These are phyloP conservation scores for Drechslera avenae DNA, from an alignment of 2,329 filamentous ascomycete species.

Conservation along the genomic window DNA sequence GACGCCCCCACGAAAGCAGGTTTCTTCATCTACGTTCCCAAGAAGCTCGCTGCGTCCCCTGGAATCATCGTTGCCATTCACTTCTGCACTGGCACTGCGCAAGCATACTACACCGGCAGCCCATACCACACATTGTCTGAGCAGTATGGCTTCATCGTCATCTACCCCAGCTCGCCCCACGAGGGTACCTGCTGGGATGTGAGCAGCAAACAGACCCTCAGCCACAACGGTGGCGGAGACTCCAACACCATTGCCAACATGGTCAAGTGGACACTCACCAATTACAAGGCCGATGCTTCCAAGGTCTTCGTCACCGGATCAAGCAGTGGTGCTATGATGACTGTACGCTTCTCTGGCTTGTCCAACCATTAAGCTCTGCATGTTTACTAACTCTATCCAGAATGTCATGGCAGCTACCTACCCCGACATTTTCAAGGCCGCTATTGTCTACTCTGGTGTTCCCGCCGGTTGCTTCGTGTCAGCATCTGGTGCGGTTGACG, in stretches of 20 bases:
- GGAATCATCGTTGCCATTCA: slow-evolving; percentile 61
- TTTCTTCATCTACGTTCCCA: slow-evolving; percentile 60
- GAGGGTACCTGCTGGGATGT: slow-evolving; percentile 65
- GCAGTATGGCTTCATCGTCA: slow-evolving; percentile 64
- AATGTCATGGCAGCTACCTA: slow-evolving; percentile 59
- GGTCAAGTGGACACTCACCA: slow-evolving; percentile 59
- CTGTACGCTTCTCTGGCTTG: slow-evolving; percentile 34
- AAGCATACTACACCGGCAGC: slow-evolving; percentile 55
- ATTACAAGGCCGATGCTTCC: slow-evolving; percentile 58
- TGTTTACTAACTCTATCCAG: slow-evolving; percentile 18
- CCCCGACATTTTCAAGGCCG: slow-evolving; percentile 61
- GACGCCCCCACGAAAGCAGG: slow-evolving; percentile 53
- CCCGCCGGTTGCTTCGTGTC: slow-evolving; percentile 61
- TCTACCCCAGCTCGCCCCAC: slow-evolving; percentile 62
- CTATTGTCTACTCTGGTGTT: slow-evolving; percentile 59
- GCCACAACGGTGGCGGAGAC: slow-evolving; percentile 63
- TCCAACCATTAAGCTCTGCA: too few relatives aligned
- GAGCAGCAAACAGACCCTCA: slow-evolving; percentile 59
- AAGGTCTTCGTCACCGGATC: slow-evolving; percentile 62
- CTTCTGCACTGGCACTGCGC: slow-evolving; percentile 62
- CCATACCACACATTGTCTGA: slow-evolving; percentile 61
- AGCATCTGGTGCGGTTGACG: slow-evolving; percentile 48
- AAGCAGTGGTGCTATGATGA: slow-evolving; percentile 63
- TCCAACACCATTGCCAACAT: slow-evolving; percentile 64
- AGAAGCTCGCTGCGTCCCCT: slow-evolving; percentile 53